Conservation (phyloP, 1,284 basidiomycete species). For the Apiotrichum veenhuisii region DNA sequence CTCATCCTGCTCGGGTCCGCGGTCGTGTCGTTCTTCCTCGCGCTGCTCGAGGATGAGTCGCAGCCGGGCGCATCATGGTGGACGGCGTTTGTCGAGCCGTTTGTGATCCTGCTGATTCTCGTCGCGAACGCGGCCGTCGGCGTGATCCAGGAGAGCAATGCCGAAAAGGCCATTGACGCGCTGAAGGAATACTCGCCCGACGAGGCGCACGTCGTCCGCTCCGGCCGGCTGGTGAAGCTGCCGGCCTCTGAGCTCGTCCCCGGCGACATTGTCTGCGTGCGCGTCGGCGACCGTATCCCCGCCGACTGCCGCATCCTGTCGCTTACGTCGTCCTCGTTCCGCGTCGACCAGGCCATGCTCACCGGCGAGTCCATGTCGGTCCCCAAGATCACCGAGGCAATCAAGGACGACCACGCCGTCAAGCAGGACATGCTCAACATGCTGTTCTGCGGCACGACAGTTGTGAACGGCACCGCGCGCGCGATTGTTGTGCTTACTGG, state of each 20-base stretch:
- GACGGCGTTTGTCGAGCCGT: conserved; percentile 83
- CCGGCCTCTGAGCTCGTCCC: conserved; percentile 86
- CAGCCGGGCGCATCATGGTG: conserved; percentile 59
- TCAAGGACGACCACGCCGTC: conserved; percentile 71
- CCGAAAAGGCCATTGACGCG: conserved; percentile 94
- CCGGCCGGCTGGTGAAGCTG: conserved; percentile 65
- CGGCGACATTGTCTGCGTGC: conserved; percentile 82
- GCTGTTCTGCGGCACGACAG: conserved; percentile 87
- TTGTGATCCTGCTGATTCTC: conserved; percentile 88
- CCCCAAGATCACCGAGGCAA: conserved; percentile 65
- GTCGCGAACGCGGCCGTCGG: conserved; percentile 91
- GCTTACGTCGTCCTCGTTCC: conserved; percentile 77
- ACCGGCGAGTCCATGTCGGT: conserved; percentile 90
- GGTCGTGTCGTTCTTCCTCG: conserved; percentile 82
- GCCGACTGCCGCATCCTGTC: conserved; percentile 87
- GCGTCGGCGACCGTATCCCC: conserved; percentile 89
- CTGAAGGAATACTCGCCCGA: conserved; percentile 92
- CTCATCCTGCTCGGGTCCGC: conserved; percentile 90
- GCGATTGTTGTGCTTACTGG: conserved; percentile 86
- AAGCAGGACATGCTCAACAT: conserved; percentile 97
- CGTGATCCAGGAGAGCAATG: conserved; percentile 90
- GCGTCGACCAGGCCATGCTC: conserved; percentile 88
- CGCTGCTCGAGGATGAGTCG: conserved; percentile 69
- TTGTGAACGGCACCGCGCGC: conserved; percentile 80
- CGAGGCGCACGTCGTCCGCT: conserved; percentile 83